Base-by-base conservation (phyloP, 768 basidiomycete species). In the Termitomyces sp. region DNA sequence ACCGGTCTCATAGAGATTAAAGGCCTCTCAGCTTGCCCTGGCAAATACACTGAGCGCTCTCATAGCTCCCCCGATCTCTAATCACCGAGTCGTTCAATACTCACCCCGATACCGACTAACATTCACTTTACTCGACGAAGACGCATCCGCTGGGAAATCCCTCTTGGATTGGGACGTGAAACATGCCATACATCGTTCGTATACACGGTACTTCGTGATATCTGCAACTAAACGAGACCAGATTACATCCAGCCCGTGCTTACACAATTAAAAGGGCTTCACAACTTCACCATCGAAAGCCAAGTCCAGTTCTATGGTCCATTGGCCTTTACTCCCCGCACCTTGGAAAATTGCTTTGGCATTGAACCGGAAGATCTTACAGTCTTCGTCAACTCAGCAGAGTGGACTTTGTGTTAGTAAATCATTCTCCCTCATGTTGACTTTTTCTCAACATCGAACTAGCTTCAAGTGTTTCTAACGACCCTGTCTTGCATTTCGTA, bases 271-370 rank as follows among this genome's bases (percentile, higher is more conserved):
- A 73, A 74, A 3, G 68, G 76, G 16, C 70, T 98, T 17, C 92
- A 98, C 75, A 93, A 95, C 65, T 92, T 94, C 67, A 94, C 89
- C 2, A 79, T 98, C 43, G 94, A 98, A 74, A 96, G 93, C 57
- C 96, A 98, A 73, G 82, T 97, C 0, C 92, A 95, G 64, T 93
- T 85, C 66, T 87, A 96, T 63, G 92, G 93, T 5, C 95, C 94
- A 0, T 73, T 98, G 44, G 87, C 92, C 1, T 92, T 98, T 65
- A 76, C 82, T 52, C 89, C 93, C 9, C 67, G 63, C 7, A 57
- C 67, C 5, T 44, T 80, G 3, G 71, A 75, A 8, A 65, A 73
- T 27, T 71, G 68, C 9, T 84, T 84, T 68, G 81, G 83, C 0
- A 70, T 98, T 39, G 83, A 82, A 1, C 82, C 84, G 50, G 94